Conservation (phyloP, 2,329 filamentous ascomycete species). For the Aspergillus bombycis region DNA sequence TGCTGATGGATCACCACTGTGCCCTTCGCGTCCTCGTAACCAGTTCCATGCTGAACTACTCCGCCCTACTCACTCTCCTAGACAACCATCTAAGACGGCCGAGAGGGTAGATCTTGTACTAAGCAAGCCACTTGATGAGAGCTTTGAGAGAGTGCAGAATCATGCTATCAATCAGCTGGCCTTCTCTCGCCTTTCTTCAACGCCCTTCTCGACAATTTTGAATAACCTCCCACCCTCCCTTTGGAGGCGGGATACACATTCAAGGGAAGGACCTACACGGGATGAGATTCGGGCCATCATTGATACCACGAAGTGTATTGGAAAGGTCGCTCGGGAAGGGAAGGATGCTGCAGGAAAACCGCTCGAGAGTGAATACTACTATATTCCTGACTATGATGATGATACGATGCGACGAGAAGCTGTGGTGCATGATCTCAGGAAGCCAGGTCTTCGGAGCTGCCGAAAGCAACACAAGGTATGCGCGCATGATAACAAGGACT, state of each 20-base stretch:
- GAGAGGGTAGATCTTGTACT: constrained; percentile 22
- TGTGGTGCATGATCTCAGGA: constrained; percentile 82
- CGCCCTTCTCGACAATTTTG: constrained; percentile 86
- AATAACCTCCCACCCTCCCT: constrained; percentile 73
- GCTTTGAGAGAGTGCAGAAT: constrained; percentile 58
- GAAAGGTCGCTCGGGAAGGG: constrained; percentile 84
- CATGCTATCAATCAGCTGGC: constrained; percentile 95
- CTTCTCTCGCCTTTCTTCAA: constrained; percentile 89
- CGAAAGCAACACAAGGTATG: constrained; percentile 96
- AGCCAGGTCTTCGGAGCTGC: constrained; percentile 85
- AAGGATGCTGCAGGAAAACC: constrained; percentile 95
- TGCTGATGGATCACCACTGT: constrained; percentile 65
- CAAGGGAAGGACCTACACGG: constrained; percentile 56
- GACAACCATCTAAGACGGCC: constrained; percentile 28
- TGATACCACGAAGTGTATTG: constrained; percentile 75
- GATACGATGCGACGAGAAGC: constrained; percentile 78
- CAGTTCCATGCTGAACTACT: constrained; percentile 36
- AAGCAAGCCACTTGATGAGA: constrained; percentile 30
- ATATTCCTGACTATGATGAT: constrained; percentile 82
- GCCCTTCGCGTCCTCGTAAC: constrained; percentile 35
- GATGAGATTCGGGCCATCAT: constrained; percentile 71
- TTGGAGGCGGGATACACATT: constrained; percentile 54
- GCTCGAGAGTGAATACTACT: constrained; percentile 96
- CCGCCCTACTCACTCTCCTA: constrained; percentile 35
- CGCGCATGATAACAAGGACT: constrained; percentile 3